Evolutionary conservation across 169 alveolate genomes (phyloP).

Genomic region (Eimeria zaria): DNA sequence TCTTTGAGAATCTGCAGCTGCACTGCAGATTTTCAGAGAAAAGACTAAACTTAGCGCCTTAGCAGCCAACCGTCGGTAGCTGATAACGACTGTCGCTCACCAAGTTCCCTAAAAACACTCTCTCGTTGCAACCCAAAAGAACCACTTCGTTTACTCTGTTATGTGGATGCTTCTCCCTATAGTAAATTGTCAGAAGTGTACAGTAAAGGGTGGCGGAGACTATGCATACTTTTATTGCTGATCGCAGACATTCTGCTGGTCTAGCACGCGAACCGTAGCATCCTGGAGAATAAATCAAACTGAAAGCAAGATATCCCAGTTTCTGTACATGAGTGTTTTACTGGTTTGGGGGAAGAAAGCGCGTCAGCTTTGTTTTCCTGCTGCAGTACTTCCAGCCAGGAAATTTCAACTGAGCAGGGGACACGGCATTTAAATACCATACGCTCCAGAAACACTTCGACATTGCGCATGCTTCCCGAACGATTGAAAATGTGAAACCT

Average conservation of each 20-base stretch:
- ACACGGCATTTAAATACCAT: not conserved
- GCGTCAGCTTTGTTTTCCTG: constrained; percentile 1
- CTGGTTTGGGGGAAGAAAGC: constrained; percentile 18
- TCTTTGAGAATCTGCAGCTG: too few relatives aligned
- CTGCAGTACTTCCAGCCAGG: not conserved
- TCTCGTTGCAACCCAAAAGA: not conserved
- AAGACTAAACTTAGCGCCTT: not conserved
- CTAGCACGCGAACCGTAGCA: not conserved
- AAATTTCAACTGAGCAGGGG: not conserved
- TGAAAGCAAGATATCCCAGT: constrained; percentile 7
- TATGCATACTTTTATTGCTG: not conserved
- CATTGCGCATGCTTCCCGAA: constrained; percentile 13
- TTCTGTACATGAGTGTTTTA: constrained; percentile 21
- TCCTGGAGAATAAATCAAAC: not conserved
- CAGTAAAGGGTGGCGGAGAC: not conserved
- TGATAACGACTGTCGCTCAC: not conserved
- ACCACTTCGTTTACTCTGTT: not conserved
- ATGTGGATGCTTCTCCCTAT: not conserved
- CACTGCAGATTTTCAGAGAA: not conserved
- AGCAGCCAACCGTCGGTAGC: not conserved
- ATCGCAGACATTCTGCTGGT: not conserved
- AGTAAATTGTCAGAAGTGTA: not conserved
- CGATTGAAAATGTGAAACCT: not conserved
- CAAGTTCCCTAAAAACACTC: not conserved
- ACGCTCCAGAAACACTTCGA: not conserved